Evolutionary conservation across 1,139 yeast genomes (phyloP), one percentile per base, ranked within the genome.

Genomic region (Zhuliangozyma parablackwelliae): DNA sequence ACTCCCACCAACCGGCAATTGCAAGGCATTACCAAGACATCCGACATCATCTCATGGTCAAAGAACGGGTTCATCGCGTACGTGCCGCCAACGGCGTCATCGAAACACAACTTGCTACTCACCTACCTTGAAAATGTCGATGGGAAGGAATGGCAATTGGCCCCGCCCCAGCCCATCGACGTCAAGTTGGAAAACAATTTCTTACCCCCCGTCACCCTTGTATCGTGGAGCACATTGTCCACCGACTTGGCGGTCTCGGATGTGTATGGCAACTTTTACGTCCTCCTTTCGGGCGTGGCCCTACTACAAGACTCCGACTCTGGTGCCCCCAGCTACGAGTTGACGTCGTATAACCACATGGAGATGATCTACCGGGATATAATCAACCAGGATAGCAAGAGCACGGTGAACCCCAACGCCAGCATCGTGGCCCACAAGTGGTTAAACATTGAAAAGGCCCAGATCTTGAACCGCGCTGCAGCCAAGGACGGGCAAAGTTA

Each of bases 51-150:
- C 26, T 73, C 88, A 13, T 85, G 94, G 95, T 82, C 89, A 13
- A 71, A 76, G 44, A 80, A 79, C 50, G 94, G 94, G 12, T 78
- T 82, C 49, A 70, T 85, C 21, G 92, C 90, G 2, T 82, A 78
- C 47, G 62, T 76, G 5, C 65, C 65, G 37, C 44, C 45, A 2
- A 29, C 39, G 9, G 33, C 45, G 25, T 37, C 47, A 13, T 36
- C 47, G n/a, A 55, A 53, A 29, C 53, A 61, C 36, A 66, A 61
- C 43, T 54, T 83, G 30, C 60, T 64, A 37, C 61, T 83, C 42
- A 77, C 89, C 2, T 78, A 80, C 54, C 56, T 84, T 36, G 84
- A 78, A 46, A 78, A 85, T 46, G 55, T 72, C 11, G 78, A 81
- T 49, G 92, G 90, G 0, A 65, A 66, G 28, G 53, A 65, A 20